phyloP scores from a whole-genome alignment of 2,329 filamentous ascomycete genomes.

The Cercospora janseana region DNA sequence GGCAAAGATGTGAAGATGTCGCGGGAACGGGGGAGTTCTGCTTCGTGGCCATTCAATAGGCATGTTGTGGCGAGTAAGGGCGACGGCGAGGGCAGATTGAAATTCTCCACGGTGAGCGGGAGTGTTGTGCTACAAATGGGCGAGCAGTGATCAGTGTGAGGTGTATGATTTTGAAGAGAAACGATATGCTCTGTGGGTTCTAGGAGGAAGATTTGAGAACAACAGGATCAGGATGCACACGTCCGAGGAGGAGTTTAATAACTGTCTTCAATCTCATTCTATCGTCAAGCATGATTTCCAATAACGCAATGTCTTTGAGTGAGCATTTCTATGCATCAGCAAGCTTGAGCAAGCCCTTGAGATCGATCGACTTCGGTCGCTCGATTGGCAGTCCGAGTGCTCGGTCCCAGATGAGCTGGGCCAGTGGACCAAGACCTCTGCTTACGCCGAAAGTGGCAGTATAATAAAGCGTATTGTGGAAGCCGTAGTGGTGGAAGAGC shows the following conservation, averaged over 20 bases:
- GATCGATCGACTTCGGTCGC: constrained; percentile 94
- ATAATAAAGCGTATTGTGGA: constrained; percentile 96
- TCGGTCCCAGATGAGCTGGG: constrained; percentile 94
- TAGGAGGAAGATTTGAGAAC: background rate
- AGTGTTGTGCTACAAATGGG: constrained; percentile 30
- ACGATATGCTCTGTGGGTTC: background rate
- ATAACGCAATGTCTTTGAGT: background rate
- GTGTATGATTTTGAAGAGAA: background rate
- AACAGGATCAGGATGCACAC: background rate
- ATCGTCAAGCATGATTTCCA: constrained; percentile 6
- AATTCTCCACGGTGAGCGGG: constrained; percentile 35
- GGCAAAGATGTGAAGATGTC: constrained; percentile 41
- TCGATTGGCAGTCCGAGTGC: constrained; percentile 93
- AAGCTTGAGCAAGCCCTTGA: constrained; percentile 75
- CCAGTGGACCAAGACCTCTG: constrained; percentile 76
- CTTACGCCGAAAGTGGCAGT: constrained; percentile 69
- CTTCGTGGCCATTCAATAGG: constrained; percentile 30
- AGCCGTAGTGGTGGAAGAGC: constrained; percentile 96
- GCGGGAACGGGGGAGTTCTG: constrained; percentile 26
- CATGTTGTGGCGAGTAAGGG: constrained; percentile 44
- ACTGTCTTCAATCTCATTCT: background rate
- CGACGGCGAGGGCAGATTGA: constrained; percentile 36
- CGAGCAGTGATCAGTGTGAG: constrained; percentile 15
- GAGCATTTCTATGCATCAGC: constrained; percentile 33
- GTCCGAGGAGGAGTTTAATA: too few species aligned